Base-by-base conservation (phyloP, 345 rosid genomes). In the Eucalyptus microcorys region DNA sequence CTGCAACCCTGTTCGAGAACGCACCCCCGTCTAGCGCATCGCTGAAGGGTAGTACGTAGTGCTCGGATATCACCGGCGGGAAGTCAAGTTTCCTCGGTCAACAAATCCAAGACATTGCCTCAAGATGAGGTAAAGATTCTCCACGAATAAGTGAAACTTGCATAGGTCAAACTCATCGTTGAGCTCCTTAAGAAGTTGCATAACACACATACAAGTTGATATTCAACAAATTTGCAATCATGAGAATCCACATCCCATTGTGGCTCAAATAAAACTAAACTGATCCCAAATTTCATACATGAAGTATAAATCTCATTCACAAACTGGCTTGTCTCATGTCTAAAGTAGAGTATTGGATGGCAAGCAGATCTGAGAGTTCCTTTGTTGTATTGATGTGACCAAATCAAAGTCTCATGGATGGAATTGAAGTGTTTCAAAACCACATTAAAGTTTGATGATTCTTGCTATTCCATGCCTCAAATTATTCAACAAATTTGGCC, bases 351-450 rank as follows among this genome's bases (percentile, higher is more conserved):
- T 59, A 27, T 59, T 7, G 0, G 8, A 12, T 59, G 68, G 68
- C 68, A 59, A 59, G 16, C 32, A 59, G 32, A 59, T 59, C 2
- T 27, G 2, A 59, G 68, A 0, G 32, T 27, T 59, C 68, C 68
- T 12, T 59, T 59, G 16, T 30, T 59, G 32, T 59, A 0, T 12
- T 59, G 34, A 59, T 13, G 32, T 27, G 34, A 59, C 16, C 68
- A 59, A 59, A 59, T 12, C 0, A 0, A 27, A 13, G 34, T 59
- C 68, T 27, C 32, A 13, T 12, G 3, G 32, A 59, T 0, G 68
- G 14, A 59, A 59, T 59, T 27, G 8, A 59, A 59, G 32, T 27
- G 34, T 59, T 59, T 12, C 0, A 0, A 27, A 27, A 27, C 68
- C 32, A 59, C 32, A 13, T 27, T 59, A 59, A 30, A 27, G 34